Base-by-base conservation (phyloP, 2,329 filamentous ascomycete species). In the Lasiodiplodia citricola region DNA sequence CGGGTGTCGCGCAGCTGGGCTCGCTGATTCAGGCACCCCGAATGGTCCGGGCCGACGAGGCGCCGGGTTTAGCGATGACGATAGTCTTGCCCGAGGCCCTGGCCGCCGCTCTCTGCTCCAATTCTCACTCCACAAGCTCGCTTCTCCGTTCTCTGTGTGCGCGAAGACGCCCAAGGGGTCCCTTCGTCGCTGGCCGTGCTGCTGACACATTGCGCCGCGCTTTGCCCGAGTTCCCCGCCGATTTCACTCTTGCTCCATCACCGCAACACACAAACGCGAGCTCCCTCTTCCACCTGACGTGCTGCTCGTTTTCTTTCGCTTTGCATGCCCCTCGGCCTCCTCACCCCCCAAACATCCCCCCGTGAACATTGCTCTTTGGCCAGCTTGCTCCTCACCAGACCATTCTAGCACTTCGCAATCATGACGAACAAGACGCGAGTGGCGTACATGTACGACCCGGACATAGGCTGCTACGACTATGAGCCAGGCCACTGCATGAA, bases 401-500 rank as follows among this genome's bases (percentile, higher is more conserved):
- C 54, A 13, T 54, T 28, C n/a, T 25, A 38, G 18, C 65, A 58
- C 14, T 16, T 23, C 16, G 38, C 58, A 63, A 52, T n/a, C 37
- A 68, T 68, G 67, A 41, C 67, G 38, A 60, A 68, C 51, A 68
- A 68, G 52, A 65, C 60, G 38, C 37, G 60, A 31, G 55, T 68
- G 37, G 67, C 67, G 38, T 68, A 68, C 67, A 68, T 68, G 67
- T 93, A 94, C 82, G 97, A 97, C 76, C 92, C 94, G 2, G 90
- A 93, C 70, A 96, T 98, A 79, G 96, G 99, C 83, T 92, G 92
- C 77, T 95, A 98, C 81, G 96, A 99, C 80, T 99, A 99, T 80
- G 96, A 96, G 72, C 91, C 92, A 81, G 94, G 93, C 13, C 96
- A 99, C 83, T 96, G 96, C 25, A 99, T 99, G 96, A 99, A 99